A percentile compares a stretch with the other conserved stretches of the same genome.
Conservation (phyloP, 805 yeast genomes). For the Wickerhamomyces xylosicus region DNA sequence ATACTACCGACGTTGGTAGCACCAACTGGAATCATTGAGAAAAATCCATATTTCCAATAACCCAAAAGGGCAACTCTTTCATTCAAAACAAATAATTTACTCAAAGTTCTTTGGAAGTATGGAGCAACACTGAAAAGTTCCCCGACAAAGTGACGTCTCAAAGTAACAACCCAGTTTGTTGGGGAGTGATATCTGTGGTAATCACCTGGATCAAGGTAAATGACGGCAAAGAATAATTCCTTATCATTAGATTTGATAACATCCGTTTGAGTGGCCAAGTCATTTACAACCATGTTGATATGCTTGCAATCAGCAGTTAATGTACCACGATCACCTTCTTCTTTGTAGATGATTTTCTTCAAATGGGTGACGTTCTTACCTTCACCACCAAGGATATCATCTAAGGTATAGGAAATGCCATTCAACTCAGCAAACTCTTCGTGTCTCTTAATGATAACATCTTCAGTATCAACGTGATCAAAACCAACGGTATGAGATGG, state of each 20-base stretch:
- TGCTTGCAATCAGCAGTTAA: constrained; percentile 22
- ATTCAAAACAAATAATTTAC: constrained; percentile 80
- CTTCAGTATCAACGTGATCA: constrained; percentile 29
- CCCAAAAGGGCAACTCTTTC: constrained; percentile 95
- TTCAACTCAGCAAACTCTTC: constrained; percentile 70
- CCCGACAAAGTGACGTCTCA: constrained; percentile 92
- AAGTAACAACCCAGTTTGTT: constrained; percentile 86
- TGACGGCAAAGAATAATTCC: constrained; percentile 76
- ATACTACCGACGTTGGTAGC: constrained; percentile 98
- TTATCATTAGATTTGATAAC: constrained; percentile 29
- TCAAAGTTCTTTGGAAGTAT: constrained; percentile 79
- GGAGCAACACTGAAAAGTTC: constrained; percentile 95
- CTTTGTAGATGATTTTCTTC: constrained; percentile 38
- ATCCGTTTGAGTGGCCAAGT: constrained; percentile 11
- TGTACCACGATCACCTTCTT: constrained; percentile 58
- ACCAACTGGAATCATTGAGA: constrained; percentile 98
- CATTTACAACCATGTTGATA: constrained; percentile 30
- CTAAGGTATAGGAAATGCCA: constrained; percentile 62
- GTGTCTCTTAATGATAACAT: constrained; percentile 37
- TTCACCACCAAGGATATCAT: constrained; percentile 55
- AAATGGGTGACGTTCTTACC: constrained; percentile 31
- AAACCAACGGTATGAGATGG: constrained; percentile 41
- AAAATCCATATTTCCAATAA: constrained; percentile 93
- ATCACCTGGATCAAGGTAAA: constrained; percentile 96
- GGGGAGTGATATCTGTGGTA: constrained; percentile 97